These are phyloP conservation scores for Schrenkiella parvula DNA, from an alignment of 345 rosid genomes.

Conservation along the genomic window DNA sequence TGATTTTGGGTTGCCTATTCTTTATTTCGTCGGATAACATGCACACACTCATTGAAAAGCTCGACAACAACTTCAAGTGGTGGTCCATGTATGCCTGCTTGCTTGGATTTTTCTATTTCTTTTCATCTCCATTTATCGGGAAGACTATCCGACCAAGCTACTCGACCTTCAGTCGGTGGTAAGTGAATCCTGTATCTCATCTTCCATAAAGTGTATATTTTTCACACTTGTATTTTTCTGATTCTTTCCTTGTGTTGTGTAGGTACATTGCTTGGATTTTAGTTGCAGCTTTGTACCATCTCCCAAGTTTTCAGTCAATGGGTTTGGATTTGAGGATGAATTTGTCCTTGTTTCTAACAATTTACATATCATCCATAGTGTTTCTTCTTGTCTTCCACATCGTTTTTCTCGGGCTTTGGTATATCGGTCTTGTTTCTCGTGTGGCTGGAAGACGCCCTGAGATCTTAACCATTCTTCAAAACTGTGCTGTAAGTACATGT, in stretches of 20 bases:
- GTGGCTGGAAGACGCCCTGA: constrained; percentile 87
- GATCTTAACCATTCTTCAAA: constrained; percentile 76
- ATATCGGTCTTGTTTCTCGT: constrained; percentile 86
- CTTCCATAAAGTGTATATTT: neutral
- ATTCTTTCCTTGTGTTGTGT: too few relatives aligned
- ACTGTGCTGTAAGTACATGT: constrained; percentile 63
- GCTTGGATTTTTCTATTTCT: constrained; percentile 98
- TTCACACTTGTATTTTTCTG: too few relatives aligned
- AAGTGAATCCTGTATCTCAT: constrained; percentile 31
- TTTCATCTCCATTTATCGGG: constrained; percentile 92
- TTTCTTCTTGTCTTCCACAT: constrained; percentile 94
- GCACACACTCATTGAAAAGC: constrained; percentile 92
- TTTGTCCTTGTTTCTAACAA: constrained; percentile 87
- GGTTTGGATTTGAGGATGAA: constrained; percentile 99
- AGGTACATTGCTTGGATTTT: constrained; percentile 99
- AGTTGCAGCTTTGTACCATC: constrained; percentile 96
- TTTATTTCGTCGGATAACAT: constrained; percentile 96
- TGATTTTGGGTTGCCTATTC: constrained; percentile 84
- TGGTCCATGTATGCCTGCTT: constrained; percentile 99
- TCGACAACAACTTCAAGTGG: constrained; percentile 98
- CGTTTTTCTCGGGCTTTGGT: constrained; percentile 86
- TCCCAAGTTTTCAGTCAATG: constrained; percentile 99
- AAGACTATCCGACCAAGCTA: constrained; percentile 96
- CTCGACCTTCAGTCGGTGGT: constrained; percentile 96
- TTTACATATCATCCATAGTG: constrained; percentile 73